phyloP scores from a whole-genome alignment of 495 filamentous ascomycete genomes.

The Tuber indicum region DNA sequence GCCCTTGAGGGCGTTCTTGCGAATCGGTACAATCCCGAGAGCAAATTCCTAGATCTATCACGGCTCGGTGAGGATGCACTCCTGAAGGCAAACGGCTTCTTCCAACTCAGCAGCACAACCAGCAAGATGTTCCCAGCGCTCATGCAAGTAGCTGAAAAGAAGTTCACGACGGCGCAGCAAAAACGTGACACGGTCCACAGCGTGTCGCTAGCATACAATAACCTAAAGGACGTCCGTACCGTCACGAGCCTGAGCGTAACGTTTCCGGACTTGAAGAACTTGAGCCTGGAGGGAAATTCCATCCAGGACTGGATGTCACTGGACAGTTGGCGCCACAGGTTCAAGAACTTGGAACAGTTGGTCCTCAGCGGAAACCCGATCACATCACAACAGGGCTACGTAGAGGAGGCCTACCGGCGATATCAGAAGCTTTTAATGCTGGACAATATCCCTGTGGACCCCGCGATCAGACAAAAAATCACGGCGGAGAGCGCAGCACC shows the following conservation, averaged over 20 bases:
- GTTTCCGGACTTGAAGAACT: conserved; percentile 72
- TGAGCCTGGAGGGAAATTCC: conserved; percentile 44
- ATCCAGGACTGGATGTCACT: conserved; percentile 45
- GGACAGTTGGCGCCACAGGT: conserved; percentile 65
- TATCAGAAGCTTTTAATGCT: conserved; percentile 70
- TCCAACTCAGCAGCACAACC: conserved; percentile 60
- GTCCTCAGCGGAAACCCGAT: conserved; percentile 72
- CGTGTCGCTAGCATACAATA: conserved; percentile 70
- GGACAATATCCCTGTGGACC: conserved; percentile 35
- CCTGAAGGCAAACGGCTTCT: conserved; percentile 65
- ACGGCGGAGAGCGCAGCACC: conserved; percentile 37
- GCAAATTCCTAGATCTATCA: conserved; percentile 74
- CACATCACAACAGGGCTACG: conserved; percentile 54
- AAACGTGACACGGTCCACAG: conserved; percentile 68
- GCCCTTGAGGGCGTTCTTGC: conserved; percentile 55
- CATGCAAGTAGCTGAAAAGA: conserved; percentile 69
- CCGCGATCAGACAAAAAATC: conserved; percentile 12
- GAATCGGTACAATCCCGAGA: conserved; percentile 60
- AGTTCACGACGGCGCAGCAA: conserved; percentile 58
- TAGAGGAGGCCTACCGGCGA: conserved; percentile 67
- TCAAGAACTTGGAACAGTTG: conserved; percentile 68
- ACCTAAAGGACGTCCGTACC: conserved; percentile 59
- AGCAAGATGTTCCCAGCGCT: conserved; percentile 85
- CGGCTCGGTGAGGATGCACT: conserved; percentile 61
- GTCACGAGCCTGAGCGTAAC: conserved; percentile 67